Base-by-base conservation (phyloP, 352 stramenopile genomes). In the Phytopythium delawarense region DNA sequence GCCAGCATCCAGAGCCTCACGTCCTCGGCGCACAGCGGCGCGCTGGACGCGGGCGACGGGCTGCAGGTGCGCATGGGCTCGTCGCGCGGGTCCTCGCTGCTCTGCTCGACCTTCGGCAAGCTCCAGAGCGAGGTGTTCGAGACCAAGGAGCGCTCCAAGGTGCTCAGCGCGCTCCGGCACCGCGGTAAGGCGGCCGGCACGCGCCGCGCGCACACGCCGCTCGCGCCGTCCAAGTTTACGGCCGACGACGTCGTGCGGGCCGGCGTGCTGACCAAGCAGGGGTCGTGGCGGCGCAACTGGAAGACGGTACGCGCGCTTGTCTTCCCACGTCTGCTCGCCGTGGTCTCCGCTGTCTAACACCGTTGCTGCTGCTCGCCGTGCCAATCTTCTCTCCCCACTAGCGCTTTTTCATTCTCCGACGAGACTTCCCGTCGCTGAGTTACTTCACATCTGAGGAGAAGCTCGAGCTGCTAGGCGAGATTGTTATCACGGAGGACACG, bases 401-500 rank as follows among this genome's bases (percentile, higher is more conserved):
- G 75, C 74, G 86, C 8, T 94, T 92, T 62, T 94, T 92, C 59
- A 87, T 94, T 45, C 46, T 94, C 46, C 81, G 86, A 6, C 79
- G 74, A 37, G 83, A 94, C 59, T 82, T 75, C 21, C 86, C 86
- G 50, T 85, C 78, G 55, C 69, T 94, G 34, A 86, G 79, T 62
- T 94, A 94, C 69, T 94, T 87, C 69, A 86, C 83, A 39, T 92
- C 84, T 8, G 84, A 94, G 59, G 81, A 92, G 40, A 92, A 91
- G 53, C 75, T 92, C 42, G 80, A 92, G 69, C 61, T 94, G 25
- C 61, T 94, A 35, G 86, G 86, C 12, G 67, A 84, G 40, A 85
- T 93, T 48, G 66, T 73, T 6, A 81, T 94, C 51, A 84, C 76
- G 20, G 71, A 76, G 59, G 84, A 94, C 64, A 91, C 86, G 28